phyloP scores from a whole-genome alignment of 805 yeast genomes.

The Ogataea ganodermae region DNA sequence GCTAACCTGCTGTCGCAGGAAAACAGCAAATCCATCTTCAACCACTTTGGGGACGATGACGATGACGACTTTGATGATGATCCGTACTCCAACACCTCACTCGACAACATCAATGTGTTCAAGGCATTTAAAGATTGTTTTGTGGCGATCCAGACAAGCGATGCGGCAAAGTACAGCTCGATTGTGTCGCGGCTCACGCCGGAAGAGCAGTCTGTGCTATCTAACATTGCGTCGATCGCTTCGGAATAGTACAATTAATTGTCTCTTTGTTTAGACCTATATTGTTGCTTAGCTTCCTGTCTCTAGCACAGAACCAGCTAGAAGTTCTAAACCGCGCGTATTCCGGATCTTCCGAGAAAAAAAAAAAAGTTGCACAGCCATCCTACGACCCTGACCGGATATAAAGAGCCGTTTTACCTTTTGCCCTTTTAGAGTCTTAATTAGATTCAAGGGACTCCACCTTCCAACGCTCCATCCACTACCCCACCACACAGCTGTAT shows the following conservation, averaged over 20 bases:
- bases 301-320: neutral
- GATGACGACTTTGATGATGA: slow-evolving; percentile 82
- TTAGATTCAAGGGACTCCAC: neutral
- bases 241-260: slow-evolving; percentile 7
- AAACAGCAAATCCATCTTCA: slow-evolving; percentile 32
- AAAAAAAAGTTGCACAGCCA: slow-evolving; percentile 3
- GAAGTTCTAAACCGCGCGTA: neutral
- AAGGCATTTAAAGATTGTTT: slow-evolving; percentile 61
- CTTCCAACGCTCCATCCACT: neutral
- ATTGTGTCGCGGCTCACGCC: slow-evolving; percentile 25
- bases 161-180: slow-evolving; percentile 33
- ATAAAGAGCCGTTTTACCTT: neutral
- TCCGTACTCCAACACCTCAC: slow-evolving; percentile 73
- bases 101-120: slow-evolving; percentile 76
- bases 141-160: slow-evolving; percentile 47
- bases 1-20: slow-evolving; percentile 38
- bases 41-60: slow-evolving; percentile 46
- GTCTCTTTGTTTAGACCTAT: neutral
- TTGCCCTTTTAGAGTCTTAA: neutral
- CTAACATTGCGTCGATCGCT: slow-evolving; percentile 13
- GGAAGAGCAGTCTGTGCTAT: slow-evolving; percentile 27
- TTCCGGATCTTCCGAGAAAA: slow-evolving; percentile 7
- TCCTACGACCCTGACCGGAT: neutral
- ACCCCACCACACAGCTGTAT: neutral
- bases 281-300: neutral